These are phyloP conservation scores for Aureobasidium pullulans DNA, from an alignment of 2,329 filamentous ascomycete species.

Conservation along the genomic window DNA sequence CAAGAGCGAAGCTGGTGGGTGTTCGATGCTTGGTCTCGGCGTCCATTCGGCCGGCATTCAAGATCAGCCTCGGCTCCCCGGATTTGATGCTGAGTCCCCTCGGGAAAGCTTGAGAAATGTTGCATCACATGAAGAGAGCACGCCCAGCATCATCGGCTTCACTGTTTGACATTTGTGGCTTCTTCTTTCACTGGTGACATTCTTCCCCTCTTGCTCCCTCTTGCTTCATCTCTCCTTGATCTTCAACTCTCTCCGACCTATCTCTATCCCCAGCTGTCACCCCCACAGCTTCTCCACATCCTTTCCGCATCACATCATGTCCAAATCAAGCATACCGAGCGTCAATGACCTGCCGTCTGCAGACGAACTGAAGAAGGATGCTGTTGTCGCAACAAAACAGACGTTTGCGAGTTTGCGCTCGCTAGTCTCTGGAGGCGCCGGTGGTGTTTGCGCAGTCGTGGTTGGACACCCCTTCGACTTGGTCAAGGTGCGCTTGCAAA, in stretches of 20 bases:
- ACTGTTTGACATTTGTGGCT: neutral
- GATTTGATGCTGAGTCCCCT: neutral
- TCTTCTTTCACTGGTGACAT: neutral
- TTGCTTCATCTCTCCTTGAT: neutral
- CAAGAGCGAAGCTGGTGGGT: neutral
- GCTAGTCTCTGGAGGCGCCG: conserved; percentile 81
- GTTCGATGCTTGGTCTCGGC: neutral
- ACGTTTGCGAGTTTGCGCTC: conserved; percentile 65
- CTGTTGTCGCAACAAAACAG: conserved; percentile 43
- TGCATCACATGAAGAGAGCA: conserved; percentile 9
- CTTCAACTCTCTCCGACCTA: neutral
- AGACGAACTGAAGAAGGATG: conserved; percentile 47
- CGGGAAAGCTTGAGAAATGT: conserved; percentile 4
- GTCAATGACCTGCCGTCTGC: conserved; percentile 25
- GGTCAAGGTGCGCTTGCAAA: conserved; percentile 96
- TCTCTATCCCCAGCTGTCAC: neutral
- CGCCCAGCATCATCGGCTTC: neutral
- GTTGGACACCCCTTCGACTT: conserved; percentile 95
- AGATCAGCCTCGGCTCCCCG: conserved; percentile 9
- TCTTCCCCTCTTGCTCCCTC: neutral
- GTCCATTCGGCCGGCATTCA: conserved; percentile 4
- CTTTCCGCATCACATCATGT: neutral
- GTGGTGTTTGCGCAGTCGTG: conserved; percentile 86
- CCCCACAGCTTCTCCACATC: conserved; percentile 2
- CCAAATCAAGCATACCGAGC: conserved; percentile 7